phyloP scores from a whole-genome alignment of 2,329 filamentous ascomycete genomes.

The Dactylellina sp. region DNA sequence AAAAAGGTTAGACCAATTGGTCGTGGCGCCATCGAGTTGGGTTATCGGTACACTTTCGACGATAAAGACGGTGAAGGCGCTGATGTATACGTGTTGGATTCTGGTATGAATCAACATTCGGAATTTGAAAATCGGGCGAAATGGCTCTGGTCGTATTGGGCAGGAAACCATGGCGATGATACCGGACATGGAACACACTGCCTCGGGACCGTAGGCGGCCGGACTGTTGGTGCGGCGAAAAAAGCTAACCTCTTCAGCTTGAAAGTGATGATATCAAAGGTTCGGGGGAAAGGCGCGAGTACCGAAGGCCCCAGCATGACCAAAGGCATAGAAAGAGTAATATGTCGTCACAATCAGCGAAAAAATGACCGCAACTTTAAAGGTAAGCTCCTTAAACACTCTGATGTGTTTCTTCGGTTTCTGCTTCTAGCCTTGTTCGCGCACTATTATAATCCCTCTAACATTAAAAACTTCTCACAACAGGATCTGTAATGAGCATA shows the following conservation, averaged over 20 bases:
- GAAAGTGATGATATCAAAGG: constrained; percentile 64
- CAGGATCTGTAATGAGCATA: constrained; percentile 68
- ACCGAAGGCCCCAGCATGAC: constrained; percentile 62
- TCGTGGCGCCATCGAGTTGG: constrained; percentile 60
- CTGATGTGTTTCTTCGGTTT: background rate
- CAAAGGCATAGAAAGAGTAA: constrained; percentile 64
- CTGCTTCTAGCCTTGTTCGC: too few relatives aligned
- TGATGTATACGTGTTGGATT: constrained; percentile 68
- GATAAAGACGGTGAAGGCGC: constrained; percentile 63
- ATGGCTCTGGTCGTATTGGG: constrained; percentile 61
- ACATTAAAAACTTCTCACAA: background rate
- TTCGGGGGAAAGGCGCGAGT: constrained; percentile 62
- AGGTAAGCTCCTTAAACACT: constrained; percentile 8
- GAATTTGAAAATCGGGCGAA: constrained; percentile 60
- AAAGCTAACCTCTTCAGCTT: constrained; percentile 65
- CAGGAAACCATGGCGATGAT: constrained; percentile 64
- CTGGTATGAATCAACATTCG: constrained; percentile 62
- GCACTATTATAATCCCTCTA: background rate
- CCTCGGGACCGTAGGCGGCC: constrained; percentile 57
- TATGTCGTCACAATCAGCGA: constrained; percentile 65
- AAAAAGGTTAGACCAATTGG: constrained; percentile 59
- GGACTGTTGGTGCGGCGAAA: constrained; percentile 66
- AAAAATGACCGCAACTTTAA: constrained; percentile 62
- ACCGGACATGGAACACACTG: constrained; percentile 66
- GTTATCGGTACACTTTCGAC: constrained; percentile 63